Evolutionary conservation across 2,329 filamentous ascomycete genomes (phyloP).

Genomic region (Dactylellina drechsleri): DNA sequence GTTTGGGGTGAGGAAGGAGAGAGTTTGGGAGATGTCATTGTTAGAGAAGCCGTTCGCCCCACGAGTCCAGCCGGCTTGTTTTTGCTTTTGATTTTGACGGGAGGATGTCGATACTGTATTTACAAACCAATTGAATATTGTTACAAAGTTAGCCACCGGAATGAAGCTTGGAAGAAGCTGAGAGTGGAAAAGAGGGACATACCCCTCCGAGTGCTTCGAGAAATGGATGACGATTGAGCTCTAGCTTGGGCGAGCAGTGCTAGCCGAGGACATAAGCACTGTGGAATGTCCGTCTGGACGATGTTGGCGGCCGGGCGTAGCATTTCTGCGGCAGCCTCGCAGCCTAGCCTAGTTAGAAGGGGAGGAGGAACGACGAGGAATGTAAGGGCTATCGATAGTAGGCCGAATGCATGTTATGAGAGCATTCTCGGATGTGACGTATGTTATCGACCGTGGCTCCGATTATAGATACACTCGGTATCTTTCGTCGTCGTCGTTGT

Average conservation of each 20-base stretch:
- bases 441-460: background rate
- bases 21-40: constrained; percentile 33
- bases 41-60: background rate
- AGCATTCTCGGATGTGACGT: background rate
- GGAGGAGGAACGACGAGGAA: background rate
- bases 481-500: constrained; percentile 7
- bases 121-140: too few relatives aligned
- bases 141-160: too few relatives aligned
- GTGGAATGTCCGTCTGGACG: constrained; percentile 32
- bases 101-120: too few relatives aligned
- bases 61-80: constrained; percentile 30
- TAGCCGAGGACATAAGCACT: constrained; percentile 33
- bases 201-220: constrained; percentile 7
- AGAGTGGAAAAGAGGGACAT: background rate
- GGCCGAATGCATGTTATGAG: constrained; percentile 24
- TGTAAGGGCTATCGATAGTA: constrained; percentile 24
- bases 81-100: constrained; percentile 5
- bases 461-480: background rate
- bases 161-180: too few relatives aligned
- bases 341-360: too few relatives aligned
- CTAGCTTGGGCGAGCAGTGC: constrained; percentile 29
- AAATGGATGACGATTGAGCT: background rate
- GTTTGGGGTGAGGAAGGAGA: constrained; percentile 28
- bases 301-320: constrained; percentile 28
- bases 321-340: constrained; percentile 14